Evolutionary conservation across 1,139 yeast species (phyloP).

Genomic region (Magnusiomyces paraingens): DNA sequence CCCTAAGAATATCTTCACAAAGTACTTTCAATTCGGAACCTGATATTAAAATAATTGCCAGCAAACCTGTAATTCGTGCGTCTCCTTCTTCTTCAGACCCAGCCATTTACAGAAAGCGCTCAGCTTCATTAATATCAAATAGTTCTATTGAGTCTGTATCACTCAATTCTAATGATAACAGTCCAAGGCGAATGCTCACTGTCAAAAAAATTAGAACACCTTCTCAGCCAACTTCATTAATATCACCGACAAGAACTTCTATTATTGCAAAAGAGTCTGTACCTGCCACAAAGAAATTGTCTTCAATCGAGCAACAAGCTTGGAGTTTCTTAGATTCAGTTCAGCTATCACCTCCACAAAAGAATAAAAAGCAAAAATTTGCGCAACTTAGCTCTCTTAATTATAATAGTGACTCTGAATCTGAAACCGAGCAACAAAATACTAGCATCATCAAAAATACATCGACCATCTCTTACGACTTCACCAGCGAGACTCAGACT

Average conservation of each 20-base stretch:
- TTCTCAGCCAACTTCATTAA: not conserved
- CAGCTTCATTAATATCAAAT: not conserved
- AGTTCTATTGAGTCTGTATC: not conserved
- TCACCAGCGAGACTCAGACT: slow-evolving; percentile 1
- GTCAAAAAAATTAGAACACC: not conserved
- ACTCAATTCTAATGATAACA: not conserved
- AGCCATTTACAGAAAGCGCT: too few relatives aligned
- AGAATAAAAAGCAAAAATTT: slow-evolving; percentile 2
- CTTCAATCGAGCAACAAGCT: slow-evolving; percentile 12
- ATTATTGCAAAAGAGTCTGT: slow-evolving; percentile 6
- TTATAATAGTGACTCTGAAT: slow-evolving; percentile 10
- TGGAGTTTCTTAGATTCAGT: slow-evolving; percentile 14
- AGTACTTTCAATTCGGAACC: too few relatives aligned
- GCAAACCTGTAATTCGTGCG: too few relatives aligned
- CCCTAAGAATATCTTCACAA: too few relatives aligned
- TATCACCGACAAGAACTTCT: not conserved
- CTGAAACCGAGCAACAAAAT: slow-evolving; percentile 1
- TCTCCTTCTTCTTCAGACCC: too few relatives aligned
- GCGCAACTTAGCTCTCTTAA: slow-evolving; percentile 6
- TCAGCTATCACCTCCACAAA: slow-evolving; percentile 4
- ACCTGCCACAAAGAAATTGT: not conserved
- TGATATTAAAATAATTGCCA: too few relatives aligned
- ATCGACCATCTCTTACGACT: too few relatives aligned
- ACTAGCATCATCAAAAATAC: too few relatives aligned
- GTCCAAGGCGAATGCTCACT: not conserved